A percentile compares a stretch with the other conserved stretches of the same genome.
These are phyloP conservation scores for Apodospora peruviana DNA, from an alignment of 495 filamentous ascomycete species.

Conservation along the genomic window DNA sequence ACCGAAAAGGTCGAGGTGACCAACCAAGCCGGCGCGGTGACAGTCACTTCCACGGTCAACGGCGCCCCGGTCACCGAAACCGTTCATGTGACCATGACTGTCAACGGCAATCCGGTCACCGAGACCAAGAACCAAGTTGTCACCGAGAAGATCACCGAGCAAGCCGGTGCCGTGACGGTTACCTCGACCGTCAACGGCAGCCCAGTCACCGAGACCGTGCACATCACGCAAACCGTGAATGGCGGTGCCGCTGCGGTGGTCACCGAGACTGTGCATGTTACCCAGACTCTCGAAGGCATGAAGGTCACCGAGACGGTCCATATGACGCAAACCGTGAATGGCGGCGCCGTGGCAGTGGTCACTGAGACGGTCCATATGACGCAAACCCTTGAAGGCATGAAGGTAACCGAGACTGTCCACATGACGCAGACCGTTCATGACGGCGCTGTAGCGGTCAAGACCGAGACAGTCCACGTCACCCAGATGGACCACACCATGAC, in stretches of 20 bases:
- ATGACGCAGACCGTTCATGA: background rate
- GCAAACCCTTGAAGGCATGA: background rate
- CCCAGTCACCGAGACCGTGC: background rate
- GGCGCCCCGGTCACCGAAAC: background rate
- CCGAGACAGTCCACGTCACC: background rate
- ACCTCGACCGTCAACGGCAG: background rate
- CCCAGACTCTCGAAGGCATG: background rate
- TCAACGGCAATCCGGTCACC: background rate
- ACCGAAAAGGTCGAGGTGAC: background rate
- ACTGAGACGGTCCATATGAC: background rate
- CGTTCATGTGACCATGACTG: background rate
- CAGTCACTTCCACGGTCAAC: too few species aligned
- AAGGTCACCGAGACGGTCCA: background rate
- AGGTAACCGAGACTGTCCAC: background rate
- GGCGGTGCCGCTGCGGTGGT: too few species aligned
- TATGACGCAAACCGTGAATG: background rate
- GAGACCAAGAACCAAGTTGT: background rate
- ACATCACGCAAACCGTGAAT: too few species aligned
- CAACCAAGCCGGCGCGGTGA: too few species aligned
- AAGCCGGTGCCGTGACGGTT: background rate
- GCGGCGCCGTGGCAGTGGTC: background rate
- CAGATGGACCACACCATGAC: too few species aligned
- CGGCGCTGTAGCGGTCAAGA: background rate
- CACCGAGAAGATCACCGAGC: background rate
- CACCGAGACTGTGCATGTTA: background rate